Conservation (phyloP, 305 asterid species). For the Solanum hybrid region DNA sequence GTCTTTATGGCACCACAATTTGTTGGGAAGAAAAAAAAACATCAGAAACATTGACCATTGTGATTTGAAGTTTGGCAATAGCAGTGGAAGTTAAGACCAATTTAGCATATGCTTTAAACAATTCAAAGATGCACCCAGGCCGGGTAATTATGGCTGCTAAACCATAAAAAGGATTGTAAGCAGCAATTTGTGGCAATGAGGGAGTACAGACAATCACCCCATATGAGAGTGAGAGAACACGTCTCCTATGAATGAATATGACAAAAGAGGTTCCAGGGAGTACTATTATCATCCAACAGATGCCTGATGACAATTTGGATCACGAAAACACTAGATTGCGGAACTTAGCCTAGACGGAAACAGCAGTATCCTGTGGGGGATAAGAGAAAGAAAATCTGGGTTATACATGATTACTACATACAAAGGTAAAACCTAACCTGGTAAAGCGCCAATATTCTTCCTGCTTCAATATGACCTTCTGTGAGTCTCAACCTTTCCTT, state of each 20-base stretch:
- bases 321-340: not conserved
- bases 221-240: not conserved
- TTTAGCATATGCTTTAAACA: not conserved
- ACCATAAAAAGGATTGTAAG: not conserved
- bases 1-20: not conserved
- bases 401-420: not conserved
- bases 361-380: not conserved
- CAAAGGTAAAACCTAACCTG: slow-evolving; percentile 41
- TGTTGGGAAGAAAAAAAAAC: not conserved
- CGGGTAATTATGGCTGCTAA: not conserved
- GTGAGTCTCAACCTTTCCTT: slow-evolving; percentile 61
- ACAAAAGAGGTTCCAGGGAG: not conserved
- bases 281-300: not conserved
- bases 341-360: not conserved
- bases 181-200: not conserved
- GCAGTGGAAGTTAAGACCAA: not conserved
- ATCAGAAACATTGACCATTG: not conserved
- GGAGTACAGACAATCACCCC: not conserved
- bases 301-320: not conserved
- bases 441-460: slow-evolving; percentile 72
- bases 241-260: not conserved
- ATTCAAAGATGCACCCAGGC: not conserved
- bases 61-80: not conserved
- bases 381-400: not conserved
- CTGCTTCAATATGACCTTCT: slow-evolving; percentile 92